A percentile compares a stretch with the other conserved stretches of the same genome.
Conservation (phyloP, 768 basidiomycete genomes). For the Xerocomellus chrysenteron region DNA sequence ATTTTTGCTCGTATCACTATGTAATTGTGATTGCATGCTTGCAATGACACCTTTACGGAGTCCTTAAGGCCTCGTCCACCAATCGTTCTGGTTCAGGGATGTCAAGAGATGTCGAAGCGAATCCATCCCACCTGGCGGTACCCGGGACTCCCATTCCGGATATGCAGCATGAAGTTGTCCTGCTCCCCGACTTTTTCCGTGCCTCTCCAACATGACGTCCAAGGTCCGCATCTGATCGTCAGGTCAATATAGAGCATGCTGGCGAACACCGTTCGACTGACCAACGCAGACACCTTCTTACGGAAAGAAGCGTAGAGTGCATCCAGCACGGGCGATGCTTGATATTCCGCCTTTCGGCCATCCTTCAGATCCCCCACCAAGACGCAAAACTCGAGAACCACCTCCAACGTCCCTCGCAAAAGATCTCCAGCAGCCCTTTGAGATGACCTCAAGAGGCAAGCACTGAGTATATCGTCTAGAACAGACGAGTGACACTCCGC, state of each 20-base stretch:
- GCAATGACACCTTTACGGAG: neutral
- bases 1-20: conserved; percentile 8
- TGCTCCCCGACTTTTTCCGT: conserved; percentile 19
- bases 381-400: conserved; percentile 65
- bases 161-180: conserved; percentile 26
- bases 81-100: conserved; percentile 53
- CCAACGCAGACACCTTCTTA: conserved; percentile 55
- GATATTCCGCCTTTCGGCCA: conserved; percentile 58
- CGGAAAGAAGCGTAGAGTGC: conserved; percentile 54
- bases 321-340: conserved; percentile 57
- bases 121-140: conserved; percentile 50
- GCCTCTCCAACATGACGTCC: conserved; percentile 56
- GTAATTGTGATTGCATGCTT: conserved; percentile 10
- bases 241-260: neutral
- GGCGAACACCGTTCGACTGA: conserved; percentile 34
- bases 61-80: conserved; percentile 45
- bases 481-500: conserved; percentile 64
- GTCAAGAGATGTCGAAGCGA: conserved; percentile 55
- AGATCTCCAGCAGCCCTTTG: conserved; percentile 67
- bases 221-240: conserved; percentile 51
- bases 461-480: conserved; percentile 72
- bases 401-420: conserved; percentile 59
- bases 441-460: conserved; percentile 68
- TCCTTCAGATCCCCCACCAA: conserved; percentile 60
- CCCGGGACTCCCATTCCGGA: conserved; percentile 31